Percentiles rank a stretch among this genome's conserved stretches.
Evolutionary conservation across 2,329 filamentous ascomycete genomes (phyloP).

Genomic region (Aureobasidium subglaciale): DNA sequence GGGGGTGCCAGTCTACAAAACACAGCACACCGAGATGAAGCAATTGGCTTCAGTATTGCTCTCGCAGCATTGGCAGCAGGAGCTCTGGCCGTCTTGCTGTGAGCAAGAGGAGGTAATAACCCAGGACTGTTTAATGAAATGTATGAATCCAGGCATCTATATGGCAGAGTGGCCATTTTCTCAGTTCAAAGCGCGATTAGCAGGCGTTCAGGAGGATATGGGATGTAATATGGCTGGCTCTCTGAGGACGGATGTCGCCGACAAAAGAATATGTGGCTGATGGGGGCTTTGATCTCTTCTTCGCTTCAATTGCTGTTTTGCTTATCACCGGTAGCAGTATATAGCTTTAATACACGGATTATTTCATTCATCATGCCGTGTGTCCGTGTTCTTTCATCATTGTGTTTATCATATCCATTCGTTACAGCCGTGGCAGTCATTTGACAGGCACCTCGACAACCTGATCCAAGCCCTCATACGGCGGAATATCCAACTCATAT

Average conservation of each 20-base stretch:
- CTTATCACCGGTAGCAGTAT: background rate
- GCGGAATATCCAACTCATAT: constrained; percentile 75
- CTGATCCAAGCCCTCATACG: constrained; percentile 82
- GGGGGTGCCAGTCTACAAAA: constrained; percentile 6
- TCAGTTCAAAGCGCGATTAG: background rate
- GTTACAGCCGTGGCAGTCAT: constrained; percentile 1
- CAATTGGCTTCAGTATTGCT: background rate
- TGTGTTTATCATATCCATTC: background rate
- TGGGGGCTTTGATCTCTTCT: background rate
- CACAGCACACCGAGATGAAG: background rate
- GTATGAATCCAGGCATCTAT: background rate
- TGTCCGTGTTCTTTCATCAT: background rate
- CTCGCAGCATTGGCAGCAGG: background rate
- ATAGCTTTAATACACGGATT: background rate
- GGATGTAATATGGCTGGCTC: background rate
- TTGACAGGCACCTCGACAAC: constrained; percentile 63
- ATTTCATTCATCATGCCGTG: background rate
- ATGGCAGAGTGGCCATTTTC: background rate
- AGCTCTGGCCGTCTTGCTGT: constrained; percentile 1
- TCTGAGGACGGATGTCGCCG: background rate
- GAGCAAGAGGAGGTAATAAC: background rate
- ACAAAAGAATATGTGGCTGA: background rate
- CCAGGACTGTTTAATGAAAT: background rate
- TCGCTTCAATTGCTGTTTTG: background rate
- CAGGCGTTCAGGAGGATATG: background rate